Conservation (phyloP, 495 filamentous ascomycete genomes). For the Melanomma pulvis-pyrius region DNA sequence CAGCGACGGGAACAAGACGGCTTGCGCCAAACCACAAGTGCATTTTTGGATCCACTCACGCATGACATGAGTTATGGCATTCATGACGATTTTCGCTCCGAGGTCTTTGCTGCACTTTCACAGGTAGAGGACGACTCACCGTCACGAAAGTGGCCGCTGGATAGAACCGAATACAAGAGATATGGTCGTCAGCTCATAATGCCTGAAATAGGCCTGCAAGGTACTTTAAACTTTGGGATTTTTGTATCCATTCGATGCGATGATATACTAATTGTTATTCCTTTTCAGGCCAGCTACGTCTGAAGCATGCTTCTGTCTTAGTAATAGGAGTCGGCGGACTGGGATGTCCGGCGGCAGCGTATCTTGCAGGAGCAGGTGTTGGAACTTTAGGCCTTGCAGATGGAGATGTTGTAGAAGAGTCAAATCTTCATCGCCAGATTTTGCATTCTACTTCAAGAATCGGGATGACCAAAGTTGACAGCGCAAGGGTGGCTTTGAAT, state of each 20-base stretch:
- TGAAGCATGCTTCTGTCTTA: conserved; percentile 71
- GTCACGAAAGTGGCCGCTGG: conserved; percentile 62
- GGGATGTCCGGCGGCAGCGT: conserved; percentile 87
- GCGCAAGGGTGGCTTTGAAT: conserved; percentile 67
- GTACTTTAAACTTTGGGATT: conserved; percentile 45
- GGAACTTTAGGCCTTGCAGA: conserved; percentile 84
- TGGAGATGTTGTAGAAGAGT: conserved; percentile 82
- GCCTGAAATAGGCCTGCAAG: conserved; percentile 77
- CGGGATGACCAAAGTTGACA: conserved; percentile 80
- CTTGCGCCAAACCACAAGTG: background rate
- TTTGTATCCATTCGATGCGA: background rate
- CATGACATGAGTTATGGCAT: conserved; percentile 38
- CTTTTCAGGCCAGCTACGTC: conserved; percentile 70
- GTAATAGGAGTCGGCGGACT: conserved; percentile 92
- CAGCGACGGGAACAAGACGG: conserved; percentile 21
- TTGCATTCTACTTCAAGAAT: conserved; percentile 71
- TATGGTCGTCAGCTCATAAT: conserved; percentile 95
- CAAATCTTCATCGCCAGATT: conserved; percentile 93
- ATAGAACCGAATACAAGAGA: conserved; percentile 70
- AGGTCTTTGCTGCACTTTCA: conserved; percentile 33
- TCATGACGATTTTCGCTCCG: conserved; percentile 37
- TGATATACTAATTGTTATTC: conserved; percentile 20
- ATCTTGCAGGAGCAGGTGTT: conserved; percentile 84
- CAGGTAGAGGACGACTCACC: conserved; percentile 22
- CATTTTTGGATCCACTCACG: conserved; percentile 10